Evolutionary conservation across 169 alveolate species (phyloP), one percentile per base, ranked within the genome.

Genomic region (Sarcocystis neurona): DNA sequence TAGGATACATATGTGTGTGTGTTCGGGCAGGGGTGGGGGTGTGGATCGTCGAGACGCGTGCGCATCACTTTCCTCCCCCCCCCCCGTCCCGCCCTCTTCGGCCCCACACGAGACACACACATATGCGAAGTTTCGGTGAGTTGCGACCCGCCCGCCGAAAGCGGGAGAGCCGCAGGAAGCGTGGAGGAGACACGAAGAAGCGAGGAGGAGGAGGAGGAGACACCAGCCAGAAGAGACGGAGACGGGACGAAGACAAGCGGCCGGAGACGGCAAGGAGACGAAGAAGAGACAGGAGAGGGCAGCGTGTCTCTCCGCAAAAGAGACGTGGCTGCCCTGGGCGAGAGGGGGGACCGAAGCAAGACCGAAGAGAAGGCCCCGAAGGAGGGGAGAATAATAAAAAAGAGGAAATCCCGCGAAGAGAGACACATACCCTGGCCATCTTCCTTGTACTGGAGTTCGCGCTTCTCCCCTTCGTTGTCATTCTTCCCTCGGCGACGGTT

Each of bases 401-500:
- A 5, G 41, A 5, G 27, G n/a, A 30, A 30, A 34, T 1, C 41
- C 39, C 6, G 63, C 63, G 20, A 53, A 2, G 47, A 46, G 68
- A 8, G 2, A n/a, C 6, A 46, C 41, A 15, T 75, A 96, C 98
- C 98, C 89, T 98, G 98, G 60, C 98, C 99, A 60, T 98, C 99
- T 93, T 98, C 99, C 90, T 98, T 98, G 93, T 97, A 97, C 53
- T 94, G 95, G 58, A 98, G 94, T 89, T 98, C 99, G 85, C 99
- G 93, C 92, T 97, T 97, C 87, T 96, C 97, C 30, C 97, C 98
- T 43, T 97, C 97, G 91, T 96, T 95, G 89, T 96, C 98, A 92
- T 98, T 98, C 95, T 98, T 98, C 53, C 99, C 99, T 91, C 99
- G 95, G 91, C 99, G 96, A 89, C 99, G 97, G 94, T 97, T 98